Evolutionary conservation across 306 rosid genomes (phyloP).

Genomic region (Castanea mollissima): DNA sequence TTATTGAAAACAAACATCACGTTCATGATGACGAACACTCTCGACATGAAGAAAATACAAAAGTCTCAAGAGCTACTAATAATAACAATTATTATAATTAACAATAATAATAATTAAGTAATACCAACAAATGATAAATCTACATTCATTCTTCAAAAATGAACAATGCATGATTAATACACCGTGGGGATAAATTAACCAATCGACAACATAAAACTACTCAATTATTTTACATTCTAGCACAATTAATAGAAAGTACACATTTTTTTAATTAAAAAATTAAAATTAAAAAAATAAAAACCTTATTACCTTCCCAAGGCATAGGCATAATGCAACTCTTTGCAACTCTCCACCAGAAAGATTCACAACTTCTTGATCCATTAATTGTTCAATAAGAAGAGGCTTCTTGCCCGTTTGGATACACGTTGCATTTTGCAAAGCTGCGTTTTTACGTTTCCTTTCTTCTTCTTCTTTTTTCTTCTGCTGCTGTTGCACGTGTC

Average conservation of each 20-base stretch:
- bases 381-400: slow-evolving; percentile 90
- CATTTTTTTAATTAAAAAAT: not conserved
- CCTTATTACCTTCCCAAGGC: slow-evolving; percentile 89
- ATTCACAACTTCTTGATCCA: slow-evolving; percentile 96
- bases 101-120: not conserved
- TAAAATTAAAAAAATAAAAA: not conserved
- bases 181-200: not conserved
- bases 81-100: not conserved
- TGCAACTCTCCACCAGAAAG: slow-evolving; percentile 99
- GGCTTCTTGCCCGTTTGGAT: slow-evolving; percentile 33
- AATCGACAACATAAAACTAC: not conserved
- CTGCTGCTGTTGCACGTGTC: too few species aligned
- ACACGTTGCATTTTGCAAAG: too few species aligned
- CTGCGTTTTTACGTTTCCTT: too few species aligned
- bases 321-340: slow-evolving; percentile 89
- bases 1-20: too few species aligned
- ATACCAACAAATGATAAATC: not conserved
- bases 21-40: too few species aligned
- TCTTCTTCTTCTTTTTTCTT: too few species aligned
- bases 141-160: not conserved
- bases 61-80: too few species aligned
- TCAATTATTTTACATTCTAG: not conserved
- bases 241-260: not conserved
- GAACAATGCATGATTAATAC: not conserved
- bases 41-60: too few species aligned